Base-by-base conservation (phyloP, 352 stramenopile species). In the Phytophthora idaei region DNA sequence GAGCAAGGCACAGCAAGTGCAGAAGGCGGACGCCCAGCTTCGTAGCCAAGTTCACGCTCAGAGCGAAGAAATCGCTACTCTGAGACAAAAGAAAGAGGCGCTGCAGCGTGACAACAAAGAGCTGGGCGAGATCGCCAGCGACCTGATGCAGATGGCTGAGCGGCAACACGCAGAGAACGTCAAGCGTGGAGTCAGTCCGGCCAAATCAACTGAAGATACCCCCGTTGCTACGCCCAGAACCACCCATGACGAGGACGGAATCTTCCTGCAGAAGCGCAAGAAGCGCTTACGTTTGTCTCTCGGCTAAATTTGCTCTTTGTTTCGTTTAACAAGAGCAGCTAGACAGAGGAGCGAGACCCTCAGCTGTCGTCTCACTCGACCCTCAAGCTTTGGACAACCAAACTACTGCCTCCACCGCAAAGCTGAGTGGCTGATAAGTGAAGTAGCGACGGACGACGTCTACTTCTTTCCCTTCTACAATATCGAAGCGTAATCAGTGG, bases 91-190 rank as follows among this genome's bases (percentile, higher is more conserved):
- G 21, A 89, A 79, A 2, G 54, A 81, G 27, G 25, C 48, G 34
- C 55, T 90, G 29, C 62, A 74, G 15, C 58, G 58, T 0, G 81
- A 90, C 31, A 87, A 85, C 58, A 75, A 81, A 48, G 82, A 89
- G 29, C 59, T 93, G 5, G 72, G 64, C 8, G 71, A 81, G 45
- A 89, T 91, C 42, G 84, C 82, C 15, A 90, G 58, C 21, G 82
- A 90, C 27, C 63, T 90, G 25, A 78, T 92, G 77, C 76, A 90
- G 39, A 89, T 90, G 78, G 78, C 75, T 0, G 83, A 92, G 60
- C 69, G 73, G 27, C 71, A 87, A 46, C 79, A 89, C 42, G 67
- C 67, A 17, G 72, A 90, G 34, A 78, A 64, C 34, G 56, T 58
- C 5, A 61, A 63, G 32, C 62, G 41, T 12, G 52, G 61, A 34